These are phyloP conservation scores for Dalbergia oliveri DNA, from an alignment of 306 rosid species.

Conservation along the genomic window DNA sequence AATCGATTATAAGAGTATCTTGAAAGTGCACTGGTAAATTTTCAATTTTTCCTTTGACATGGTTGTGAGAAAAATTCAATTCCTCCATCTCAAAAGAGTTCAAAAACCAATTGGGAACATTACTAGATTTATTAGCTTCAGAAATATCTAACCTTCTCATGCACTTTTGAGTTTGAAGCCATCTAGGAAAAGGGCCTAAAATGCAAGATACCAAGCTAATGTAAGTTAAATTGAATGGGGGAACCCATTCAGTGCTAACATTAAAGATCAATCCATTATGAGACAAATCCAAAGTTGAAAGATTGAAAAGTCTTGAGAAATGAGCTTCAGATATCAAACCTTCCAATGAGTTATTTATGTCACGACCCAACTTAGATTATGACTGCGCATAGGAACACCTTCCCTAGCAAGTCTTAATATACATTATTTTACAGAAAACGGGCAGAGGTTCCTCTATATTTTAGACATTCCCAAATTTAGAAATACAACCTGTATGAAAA, in stretches of 20 bases:
- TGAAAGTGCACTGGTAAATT: neutral
- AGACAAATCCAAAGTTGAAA: neutral
- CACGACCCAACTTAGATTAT: too few relatives aligned
- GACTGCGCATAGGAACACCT: too few relatives aligned
- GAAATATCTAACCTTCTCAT: rapidly evolving
- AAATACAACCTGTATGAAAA: too few relatives aligned
- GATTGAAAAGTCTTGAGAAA: neutral
- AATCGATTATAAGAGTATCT: neutral
- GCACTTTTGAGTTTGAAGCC: neutral
- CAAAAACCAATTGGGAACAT: slow-evolving; percentile 30
- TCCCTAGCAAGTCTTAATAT: too few relatives aligned
- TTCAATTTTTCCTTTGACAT: neutral
- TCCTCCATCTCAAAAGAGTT: rapidly evolving
- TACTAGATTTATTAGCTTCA: neutral
- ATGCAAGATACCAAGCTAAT: neutral
- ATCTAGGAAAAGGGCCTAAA: slow-evolving; percentile 34
- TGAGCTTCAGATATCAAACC: neutral
- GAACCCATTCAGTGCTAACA: neutral
- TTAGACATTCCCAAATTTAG: too few relatives aligned
- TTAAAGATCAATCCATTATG: neutral
- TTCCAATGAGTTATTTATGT: neutral
- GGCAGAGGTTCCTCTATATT: too few relatives aligned
- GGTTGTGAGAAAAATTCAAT: neutral
- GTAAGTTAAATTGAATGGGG: neutral
- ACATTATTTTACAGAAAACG: too few relatives aligned